These are phyloP conservation scores for Vanrija sp. DNA, from an alignment of 1,284 basidiomycete genomes.

Conservation along the genomic window DNA sequence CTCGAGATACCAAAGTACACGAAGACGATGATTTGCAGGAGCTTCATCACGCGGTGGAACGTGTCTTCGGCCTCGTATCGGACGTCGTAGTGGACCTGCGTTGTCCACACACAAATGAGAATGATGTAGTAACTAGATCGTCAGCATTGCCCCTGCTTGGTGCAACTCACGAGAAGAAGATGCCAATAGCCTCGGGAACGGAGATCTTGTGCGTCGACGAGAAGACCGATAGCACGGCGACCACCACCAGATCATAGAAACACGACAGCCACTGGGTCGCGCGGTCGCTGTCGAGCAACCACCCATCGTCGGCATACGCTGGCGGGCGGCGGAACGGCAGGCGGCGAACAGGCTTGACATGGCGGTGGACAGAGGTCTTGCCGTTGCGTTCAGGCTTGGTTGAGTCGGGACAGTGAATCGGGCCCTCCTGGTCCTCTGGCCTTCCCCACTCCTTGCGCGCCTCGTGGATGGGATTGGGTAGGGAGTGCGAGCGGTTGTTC, in stretches of 20 bases:
- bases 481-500: too few species aligned
- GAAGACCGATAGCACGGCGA: constrained; percentile 31
- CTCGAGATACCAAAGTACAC: constrained; percentile 29
- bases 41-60: constrained; percentile 24
- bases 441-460: too few species aligned
- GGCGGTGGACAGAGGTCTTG: too few species aligned
- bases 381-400: too few species aligned
- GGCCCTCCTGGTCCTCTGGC: too few species aligned
- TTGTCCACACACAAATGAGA: constrained; percentile 25
- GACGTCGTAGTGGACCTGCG: constrained; percentile 28
- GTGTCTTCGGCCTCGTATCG: constrained; percentile 25
- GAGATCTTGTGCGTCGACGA: constrained; percentile 26
- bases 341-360: too few species aligned
- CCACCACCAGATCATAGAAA: constrained; percentile 27
- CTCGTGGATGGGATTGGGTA: too few species aligned
- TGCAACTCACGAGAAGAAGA: constrained; percentile 23
- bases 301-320: too few species aligned
- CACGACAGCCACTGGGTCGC: neutral
- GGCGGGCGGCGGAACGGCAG: too few species aligned
- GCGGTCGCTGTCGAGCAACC: too few species aligned
- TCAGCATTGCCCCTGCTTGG: neutral
- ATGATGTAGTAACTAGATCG: constrained; percentile 18
- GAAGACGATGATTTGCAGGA: constrained; percentile 24
- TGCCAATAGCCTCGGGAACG: constrained; percentile 18
- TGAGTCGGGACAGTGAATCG: too few species aligned